These are phyloP conservation scores for Rubia peregrina DNA, from an alignment of 305 asterid species.

Conservation along the genomic window DNA sequence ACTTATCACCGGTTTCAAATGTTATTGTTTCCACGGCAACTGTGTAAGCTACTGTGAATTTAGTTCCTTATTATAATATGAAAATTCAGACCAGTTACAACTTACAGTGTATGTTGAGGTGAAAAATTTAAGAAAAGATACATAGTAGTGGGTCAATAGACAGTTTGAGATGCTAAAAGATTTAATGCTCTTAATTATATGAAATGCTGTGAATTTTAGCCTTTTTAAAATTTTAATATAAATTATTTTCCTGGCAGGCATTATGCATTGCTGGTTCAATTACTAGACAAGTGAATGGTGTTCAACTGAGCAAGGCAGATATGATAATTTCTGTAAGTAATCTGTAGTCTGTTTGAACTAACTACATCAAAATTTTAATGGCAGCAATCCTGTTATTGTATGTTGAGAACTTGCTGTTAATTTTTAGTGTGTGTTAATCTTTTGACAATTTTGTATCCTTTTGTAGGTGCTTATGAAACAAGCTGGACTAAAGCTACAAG, in stretches of 20 bases:
- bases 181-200: background rate
- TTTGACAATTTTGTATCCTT: conserved; percentile 22
- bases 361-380: conserved; percentile 15
- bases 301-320: conserved; percentile 73
- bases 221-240: background rate
- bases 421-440: conserved; percentile 9
- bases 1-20: background rate
- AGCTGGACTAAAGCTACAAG: conserved; percentile 93
- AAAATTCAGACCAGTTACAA: background rate
- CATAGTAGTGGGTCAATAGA: background rate
- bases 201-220: background rate
- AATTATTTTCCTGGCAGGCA: conserved; percentile 42
- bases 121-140: background rate
- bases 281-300: conserved; percentile 71
- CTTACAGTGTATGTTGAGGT: no score
- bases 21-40: background rate
- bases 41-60: background rate
- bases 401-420: background rate
- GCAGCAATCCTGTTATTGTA: background rate
- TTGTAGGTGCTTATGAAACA: conserved; percentile 84
- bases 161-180: background rate
- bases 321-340: conserved; percentile 86
- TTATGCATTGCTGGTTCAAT: conserved; percentile 61
- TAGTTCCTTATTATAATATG: background rate
- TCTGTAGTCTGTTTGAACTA: conserved; percentile 14